phyloP scores from a whole-genome alignment of 2,329 filamentous ascomycete genomes.

The Nigrospora oryzae region DNA sequence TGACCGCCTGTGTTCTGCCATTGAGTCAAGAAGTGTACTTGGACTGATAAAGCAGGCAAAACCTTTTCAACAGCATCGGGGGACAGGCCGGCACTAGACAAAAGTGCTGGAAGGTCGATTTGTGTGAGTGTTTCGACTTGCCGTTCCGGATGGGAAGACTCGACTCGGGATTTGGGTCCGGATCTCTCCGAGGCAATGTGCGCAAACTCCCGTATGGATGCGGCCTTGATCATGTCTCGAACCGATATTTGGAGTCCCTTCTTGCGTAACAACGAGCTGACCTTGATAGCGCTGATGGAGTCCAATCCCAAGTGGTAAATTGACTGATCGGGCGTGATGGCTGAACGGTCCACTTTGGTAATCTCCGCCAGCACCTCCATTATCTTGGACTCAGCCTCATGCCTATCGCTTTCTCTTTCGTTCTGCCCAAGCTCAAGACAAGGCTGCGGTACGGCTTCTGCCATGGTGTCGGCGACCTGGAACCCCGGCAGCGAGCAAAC shows the following conservation, averaged over 20 bases:
- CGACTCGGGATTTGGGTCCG: too few species aligned
- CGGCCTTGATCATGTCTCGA: conserved; percentile 60
- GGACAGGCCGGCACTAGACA: conserved; percentile 31
- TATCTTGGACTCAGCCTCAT: conserved; percentile 22
- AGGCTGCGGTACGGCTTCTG: not conserved
- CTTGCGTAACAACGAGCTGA: conserved; percentile 61
- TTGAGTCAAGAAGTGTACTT: conserved; percentile 69
- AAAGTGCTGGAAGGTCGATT: conserved; percentile 24
- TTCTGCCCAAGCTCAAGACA: too few species aligned
- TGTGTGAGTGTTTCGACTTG: not conserved
- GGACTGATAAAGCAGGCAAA: conserved; percentile 67
- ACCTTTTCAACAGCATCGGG: conserved; percentile 40
- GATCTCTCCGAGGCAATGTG: not conserved
- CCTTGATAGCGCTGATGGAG: conserved; percentile 86
- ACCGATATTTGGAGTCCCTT: conserved; percentile 55
- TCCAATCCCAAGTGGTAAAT: conserved; percentile 84
- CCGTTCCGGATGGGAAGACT: not conserved
- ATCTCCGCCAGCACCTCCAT: conserved; percentile 43
- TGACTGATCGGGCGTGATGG: conserved; percentile 53
- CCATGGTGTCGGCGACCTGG: conserved; percentile 5
- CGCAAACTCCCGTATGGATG: conserved; percentile 59
- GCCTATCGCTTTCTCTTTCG: too few species aligned
- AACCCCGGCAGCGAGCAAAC: conserved; percentile 56
- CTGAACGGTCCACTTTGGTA: conserved; percentile 47
- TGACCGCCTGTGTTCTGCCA: conserved; percentile 62